Conservation (phyloP, 2,329 filamentous ascomycete species). For the Ophiocordyceps unilateralis region DNA sequence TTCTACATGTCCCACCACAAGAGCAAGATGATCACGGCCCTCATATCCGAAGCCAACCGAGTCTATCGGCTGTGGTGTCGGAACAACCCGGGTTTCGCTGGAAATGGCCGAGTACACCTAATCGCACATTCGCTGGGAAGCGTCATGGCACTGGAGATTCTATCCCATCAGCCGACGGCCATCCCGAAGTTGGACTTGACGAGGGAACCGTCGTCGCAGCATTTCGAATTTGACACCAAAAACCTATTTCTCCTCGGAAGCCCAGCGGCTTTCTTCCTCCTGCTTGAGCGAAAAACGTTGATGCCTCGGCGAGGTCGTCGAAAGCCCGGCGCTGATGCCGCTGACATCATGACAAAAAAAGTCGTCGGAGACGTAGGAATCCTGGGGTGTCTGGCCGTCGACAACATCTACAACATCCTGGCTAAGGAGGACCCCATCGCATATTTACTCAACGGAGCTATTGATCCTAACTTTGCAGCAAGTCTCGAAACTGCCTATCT, state of each 20-base stretch:
- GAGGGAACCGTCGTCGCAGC: conserved; percentile 27
- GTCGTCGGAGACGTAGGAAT: conserved; percentile 64
- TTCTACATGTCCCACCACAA: conserved; percentile 97
- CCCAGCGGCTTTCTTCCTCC: conserved; percentile 79
- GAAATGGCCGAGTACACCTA: conserved; percentile 71
- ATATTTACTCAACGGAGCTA: conserved; percentile 78
- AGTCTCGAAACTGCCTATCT: conserved; percentile 64
- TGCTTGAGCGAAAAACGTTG: conserved; percentile 58
- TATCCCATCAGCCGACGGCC: conserved; percentile 72
- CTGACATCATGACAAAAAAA: conserved; percentile 34
- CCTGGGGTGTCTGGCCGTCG: conserved; percentile 82
- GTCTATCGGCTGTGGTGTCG: conserved; percentile 91
- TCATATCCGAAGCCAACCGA: conserved; percentile 79
- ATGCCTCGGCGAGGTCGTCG: conserved; percentile 58
- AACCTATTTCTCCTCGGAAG: conserved; percentile 84
- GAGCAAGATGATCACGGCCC: conserved; percentile 78
- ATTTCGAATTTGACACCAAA: conserved; percentile 83
- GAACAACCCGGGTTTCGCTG: conserved; percentile 76
- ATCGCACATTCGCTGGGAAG: conserved; percentile 89
- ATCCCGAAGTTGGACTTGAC: conserved; percentile 34
- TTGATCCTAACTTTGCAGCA: conserved; percentile 65
- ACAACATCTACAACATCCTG: conserved; percentile 93
- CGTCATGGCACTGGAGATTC: conserved; percentile 82
- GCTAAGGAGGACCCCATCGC: conserved; percentile 58
- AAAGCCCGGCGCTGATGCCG: conserved; percentile 57